Evolutionary conservation across 2,329 filamentous ascomycete genomes (phyloP).

Genomic region (Fusarium nanum): DNA sequence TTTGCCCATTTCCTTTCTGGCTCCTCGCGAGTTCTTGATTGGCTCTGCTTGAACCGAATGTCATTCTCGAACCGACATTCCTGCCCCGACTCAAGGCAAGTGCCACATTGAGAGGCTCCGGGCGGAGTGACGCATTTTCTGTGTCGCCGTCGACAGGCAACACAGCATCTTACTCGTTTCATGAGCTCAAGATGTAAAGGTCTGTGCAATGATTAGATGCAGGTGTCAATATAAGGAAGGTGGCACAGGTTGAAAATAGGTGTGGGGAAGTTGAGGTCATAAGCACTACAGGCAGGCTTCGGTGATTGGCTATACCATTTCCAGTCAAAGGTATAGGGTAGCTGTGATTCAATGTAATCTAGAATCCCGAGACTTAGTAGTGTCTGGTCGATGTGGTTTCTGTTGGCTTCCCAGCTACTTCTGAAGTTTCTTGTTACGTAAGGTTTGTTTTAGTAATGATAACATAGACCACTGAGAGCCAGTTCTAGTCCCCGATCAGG

Average conservation of each 20-base stretch:
- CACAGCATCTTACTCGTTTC: conserved; percentile 11
- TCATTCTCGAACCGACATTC: conserved; percentile 10
- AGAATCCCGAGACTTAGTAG: no score
- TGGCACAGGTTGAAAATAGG: background rate
- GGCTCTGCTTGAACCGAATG: conserved; percentile 18
- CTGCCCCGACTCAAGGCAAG: background rate
- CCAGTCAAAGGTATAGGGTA: background rate
- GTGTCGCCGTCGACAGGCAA: conserved; percentile 1
- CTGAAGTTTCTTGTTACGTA: no score
- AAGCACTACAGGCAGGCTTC: background rate
- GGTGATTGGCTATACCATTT: background rate
- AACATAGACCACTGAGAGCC: no score
- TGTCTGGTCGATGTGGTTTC: no score
- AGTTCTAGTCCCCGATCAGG: no score
- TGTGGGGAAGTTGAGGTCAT: background rate
- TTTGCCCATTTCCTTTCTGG: background rate
- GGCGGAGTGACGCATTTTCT: conserved; percentile 5
- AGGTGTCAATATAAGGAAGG: background rate
- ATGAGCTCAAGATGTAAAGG: background rate
- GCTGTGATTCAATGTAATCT: background rate
- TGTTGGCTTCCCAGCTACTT: no score
- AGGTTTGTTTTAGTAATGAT: no score
- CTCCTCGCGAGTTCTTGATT: fast-evolving
- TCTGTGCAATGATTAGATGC: background rate
- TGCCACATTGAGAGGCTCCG: background rate